phyloP scores from a whole-genome alignment of 495 filamentous ascomycete genomes.

The Aspergillus bertholletiae region DNA sequence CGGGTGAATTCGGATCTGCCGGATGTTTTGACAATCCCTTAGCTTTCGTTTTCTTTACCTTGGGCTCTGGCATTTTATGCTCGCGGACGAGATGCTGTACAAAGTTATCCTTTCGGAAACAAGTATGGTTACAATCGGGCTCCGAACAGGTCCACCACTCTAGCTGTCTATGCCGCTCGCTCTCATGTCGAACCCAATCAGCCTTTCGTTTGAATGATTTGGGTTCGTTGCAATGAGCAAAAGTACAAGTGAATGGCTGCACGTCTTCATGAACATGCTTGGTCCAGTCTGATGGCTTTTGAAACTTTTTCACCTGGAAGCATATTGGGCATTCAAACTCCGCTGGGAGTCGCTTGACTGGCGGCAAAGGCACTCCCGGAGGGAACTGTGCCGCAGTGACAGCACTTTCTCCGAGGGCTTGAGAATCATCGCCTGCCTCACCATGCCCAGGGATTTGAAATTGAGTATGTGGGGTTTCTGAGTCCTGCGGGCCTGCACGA shows the following conservation, averaged over 20 bases:
- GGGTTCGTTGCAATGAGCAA: conserved; percentile 75
- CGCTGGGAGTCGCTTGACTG: conserved; percentile 73
- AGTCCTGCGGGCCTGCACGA: conserved; percentile 40
- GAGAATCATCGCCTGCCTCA: conserved; percentile 60
- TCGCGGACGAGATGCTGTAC: conserved; percentile 92
- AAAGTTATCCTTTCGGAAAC: conserved; percentile 93
- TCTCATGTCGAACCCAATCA: conserved; percentile 96
- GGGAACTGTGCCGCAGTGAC: conserved; percentile 74
- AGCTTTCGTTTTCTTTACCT: conserved; percentile 40
- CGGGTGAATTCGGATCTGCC: conserved; percentile 36
- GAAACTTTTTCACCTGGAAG: conserved; percentile 84
- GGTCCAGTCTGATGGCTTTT: conserved; percentile 97
- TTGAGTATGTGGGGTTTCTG: conserved; percentile 42
- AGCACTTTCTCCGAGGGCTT: conserved; percentile 59
- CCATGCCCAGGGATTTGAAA: conserved; percentile 49
- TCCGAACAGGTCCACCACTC: conserved; percentile 91
- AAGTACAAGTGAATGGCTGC: conserved; percentile 94
- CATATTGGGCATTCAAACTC: conserved; percentile 92
- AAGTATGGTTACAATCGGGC: conserved; percentile 77
- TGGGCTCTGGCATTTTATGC: conserved; percentile 84
- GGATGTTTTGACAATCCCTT: conserved; percentile 22
- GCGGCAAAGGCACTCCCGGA: conserved; percentile 75
- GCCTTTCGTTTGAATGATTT: conserved; percentile 98
- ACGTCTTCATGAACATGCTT: conserved; percentile 97
- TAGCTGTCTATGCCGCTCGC: conserved; percentile 85